These are phyloP conservation scores for Zygosaccharomyces siamensis DNA, from an alignment of 805 yeast genomes.

Conservation along the genomic window DNA sequence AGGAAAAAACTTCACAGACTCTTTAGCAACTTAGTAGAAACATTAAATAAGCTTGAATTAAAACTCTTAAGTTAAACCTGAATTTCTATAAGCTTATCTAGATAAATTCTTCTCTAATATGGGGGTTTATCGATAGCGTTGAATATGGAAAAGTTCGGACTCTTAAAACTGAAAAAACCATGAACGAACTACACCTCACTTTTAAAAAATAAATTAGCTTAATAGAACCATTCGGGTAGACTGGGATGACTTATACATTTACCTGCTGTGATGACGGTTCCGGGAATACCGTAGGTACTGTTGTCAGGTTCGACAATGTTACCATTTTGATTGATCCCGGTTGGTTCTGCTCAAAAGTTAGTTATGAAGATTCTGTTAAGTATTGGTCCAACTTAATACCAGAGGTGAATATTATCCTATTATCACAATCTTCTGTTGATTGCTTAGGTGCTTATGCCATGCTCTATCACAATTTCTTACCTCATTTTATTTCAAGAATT, in stretches of 20 bases:
- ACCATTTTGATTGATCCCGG: conserved; percentile 66
- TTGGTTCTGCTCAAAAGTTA: conserved; percentile 55
- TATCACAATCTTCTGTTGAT: conserved; percentile 83
- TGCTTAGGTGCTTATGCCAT: conserved; percentile 76
- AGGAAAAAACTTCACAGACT: not conserved
- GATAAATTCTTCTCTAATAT: not conserved
- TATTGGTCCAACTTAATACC: conserved; percentile 42
- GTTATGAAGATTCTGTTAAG: conserved; percentile 29
- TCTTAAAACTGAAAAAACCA: not conserved
- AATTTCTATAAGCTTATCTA: not conserved
- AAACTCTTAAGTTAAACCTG: not conserved
- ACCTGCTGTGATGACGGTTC: conserved; percentile 30
- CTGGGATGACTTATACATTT: conserved; percentile 25
- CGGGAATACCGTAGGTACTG: conserved; percentile 38
- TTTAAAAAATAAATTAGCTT: not conserved
- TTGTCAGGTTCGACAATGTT: conserved; percentile 54
- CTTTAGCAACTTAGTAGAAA: not conserved
- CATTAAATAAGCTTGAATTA: not conserved
- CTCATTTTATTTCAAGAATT: conserved; percentile 51
- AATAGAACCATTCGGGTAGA: not conserved
- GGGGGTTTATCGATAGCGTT: not conserved
- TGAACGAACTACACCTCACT: not conserved
- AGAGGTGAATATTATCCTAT: conserved; percentile 59
- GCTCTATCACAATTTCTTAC: conserved; percentile 53
- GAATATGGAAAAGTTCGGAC: not conserved